phyloP scores from a whole-genome alignment of 345 rosid genomes.

The Bruguiera gymnorhiza region DNA sequence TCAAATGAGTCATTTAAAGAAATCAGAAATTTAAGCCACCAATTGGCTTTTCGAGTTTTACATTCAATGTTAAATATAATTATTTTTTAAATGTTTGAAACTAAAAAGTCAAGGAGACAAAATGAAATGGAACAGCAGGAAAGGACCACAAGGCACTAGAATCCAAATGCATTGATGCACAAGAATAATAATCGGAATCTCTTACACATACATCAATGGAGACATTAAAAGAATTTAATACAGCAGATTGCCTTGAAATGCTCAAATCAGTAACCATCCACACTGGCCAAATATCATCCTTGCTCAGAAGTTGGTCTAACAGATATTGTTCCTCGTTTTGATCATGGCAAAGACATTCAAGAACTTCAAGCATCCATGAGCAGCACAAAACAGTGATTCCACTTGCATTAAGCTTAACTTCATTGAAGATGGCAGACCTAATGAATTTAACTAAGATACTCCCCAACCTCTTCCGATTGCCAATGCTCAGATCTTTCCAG shows the following conservation, averaged over 20 bases:
- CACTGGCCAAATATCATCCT: conserved; percentile 71
- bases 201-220: conserved; percentile 33
- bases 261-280: conserved; percentile 57
- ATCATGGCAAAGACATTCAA: conserved; percentile 53
- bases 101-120: background rate
- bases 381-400: conserved; percentile 54
- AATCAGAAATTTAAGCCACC: background rate
- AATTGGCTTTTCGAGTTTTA: background rate
- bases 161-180: background rate
- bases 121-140: background rate
- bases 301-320: conserved; percentile 57
- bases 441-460: conserved; percentile 48
- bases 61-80: background rate
- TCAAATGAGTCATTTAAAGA: background rate
- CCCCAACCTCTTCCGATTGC: conserved; percentile 46
- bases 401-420: conserved; percentile 39
- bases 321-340: conserved; percentile 57
- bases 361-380: conserved; percentile 57
- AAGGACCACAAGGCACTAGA: background rate
- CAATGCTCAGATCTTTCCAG: conserved; percentile 45
- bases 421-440: conserved; percentile 56
- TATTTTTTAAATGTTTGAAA: background rate
- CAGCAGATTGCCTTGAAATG: conserved; percentile 20
- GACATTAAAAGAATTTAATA: conserved; percentile 14
- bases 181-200: conserved; percentile 15